Percentiles rank a stretch among this genome's conserved stretches.
Conservation (phyloP, 225 moss, liverwort and hornwort genomes). For the Bryoerythrophyllum caledonicum region DNA sequence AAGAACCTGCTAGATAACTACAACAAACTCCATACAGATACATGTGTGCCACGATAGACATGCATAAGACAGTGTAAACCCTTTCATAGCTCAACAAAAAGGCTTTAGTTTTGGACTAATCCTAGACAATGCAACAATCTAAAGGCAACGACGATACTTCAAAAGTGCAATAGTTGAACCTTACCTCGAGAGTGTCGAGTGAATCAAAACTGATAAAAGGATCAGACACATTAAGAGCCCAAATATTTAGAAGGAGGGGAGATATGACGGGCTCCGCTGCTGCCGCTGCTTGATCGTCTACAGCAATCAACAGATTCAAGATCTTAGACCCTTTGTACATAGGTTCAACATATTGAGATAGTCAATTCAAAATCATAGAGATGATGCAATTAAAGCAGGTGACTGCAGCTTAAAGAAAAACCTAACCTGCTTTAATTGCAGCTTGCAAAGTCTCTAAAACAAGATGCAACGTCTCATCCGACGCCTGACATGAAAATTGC, state of each 20-base stretch:
- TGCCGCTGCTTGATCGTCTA: slow-evolving; percentile 73
- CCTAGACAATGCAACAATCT: neutral
- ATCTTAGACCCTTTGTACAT: slow-evolving; percentile 4
- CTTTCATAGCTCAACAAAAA: neutral
- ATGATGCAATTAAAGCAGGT: neutral
- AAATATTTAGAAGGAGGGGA: slow-evolving; percentile 72
- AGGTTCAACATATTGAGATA: neutral
- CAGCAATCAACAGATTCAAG: slow-evolving; percentile 18
- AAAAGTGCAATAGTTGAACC: slow-evolving; percentile 6
- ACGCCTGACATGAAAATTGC: slow-evolving; percentile 52
- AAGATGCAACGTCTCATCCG: slow-evolving; percentile 90
- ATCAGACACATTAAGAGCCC: slow-evolving; percentile 80
- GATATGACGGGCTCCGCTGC: slow-evolving; percentile 73
- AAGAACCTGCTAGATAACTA: neutral
- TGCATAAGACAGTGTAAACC: neutral
- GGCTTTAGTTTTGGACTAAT: neutral
- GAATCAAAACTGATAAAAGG: slow-evolving; percentile 87
- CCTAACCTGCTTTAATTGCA: slow-evolving; percentile 78
- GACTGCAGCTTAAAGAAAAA: neutral
- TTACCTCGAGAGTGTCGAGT: slow-evolving; percentile 78
- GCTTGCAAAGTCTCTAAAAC: slow-evolving; percentile 85
- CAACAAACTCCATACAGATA: neutral
- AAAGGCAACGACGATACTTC: slow-evolving; percentile 8
- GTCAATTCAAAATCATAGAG: slow-evolving; percentile 3
- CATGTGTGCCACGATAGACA: neutral